phyloP scores from a whole-genome alignment of 768 basidiomycete genomes.

The Lentinula raphanica region DNA sequence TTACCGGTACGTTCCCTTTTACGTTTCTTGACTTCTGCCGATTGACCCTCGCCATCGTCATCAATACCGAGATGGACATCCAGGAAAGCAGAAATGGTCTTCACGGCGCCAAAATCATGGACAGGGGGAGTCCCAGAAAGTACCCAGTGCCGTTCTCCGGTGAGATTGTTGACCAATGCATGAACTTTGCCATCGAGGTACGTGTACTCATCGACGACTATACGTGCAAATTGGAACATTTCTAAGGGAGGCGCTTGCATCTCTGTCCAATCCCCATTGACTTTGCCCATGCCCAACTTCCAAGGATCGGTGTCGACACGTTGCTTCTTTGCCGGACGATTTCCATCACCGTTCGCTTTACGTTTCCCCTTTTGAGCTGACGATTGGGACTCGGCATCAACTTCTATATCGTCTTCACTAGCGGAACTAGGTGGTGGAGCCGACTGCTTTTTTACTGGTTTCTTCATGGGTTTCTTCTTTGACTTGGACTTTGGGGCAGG shows the following conservation, averaged over 20 bases:
- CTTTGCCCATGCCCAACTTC: constrained; percentile 59
- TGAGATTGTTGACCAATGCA: constrained; percentile 69
- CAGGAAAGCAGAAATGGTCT: constrained; percentile 86
- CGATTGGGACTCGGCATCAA: constrained; percentile 39
- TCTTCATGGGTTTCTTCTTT: constrained; percentile 12
- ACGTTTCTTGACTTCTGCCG: constrained; percentile 73
- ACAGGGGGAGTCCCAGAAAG: constrained; percentile 96
- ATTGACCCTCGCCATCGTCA: constrained; percentile 79
- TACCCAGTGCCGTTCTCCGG: constrained; percentile 84
- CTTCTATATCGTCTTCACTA: constrained; percentile 48
- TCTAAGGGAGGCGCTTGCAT: constrained; percentile 84
- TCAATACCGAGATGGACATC: constrained; percentile 89
- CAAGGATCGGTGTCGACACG: constrained; percentile 70
- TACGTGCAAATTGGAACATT: constrained; percentile 87
- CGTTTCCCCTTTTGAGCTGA: constrained; percentile 25
- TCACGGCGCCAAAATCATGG: constrained; percentile 83
- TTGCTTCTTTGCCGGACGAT: constrained; percentile 48
- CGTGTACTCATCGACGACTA: constrained; percentile 92
- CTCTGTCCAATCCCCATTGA: constrained; percentile 68
- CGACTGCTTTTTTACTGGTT: constrained; percentile 13
- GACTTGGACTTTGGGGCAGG: constrained; percentile 27
- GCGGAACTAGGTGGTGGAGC: constrained; percentile 19
- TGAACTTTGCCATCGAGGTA: constrained; percentile 81
- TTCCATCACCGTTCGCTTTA: constrained; percentile 30
- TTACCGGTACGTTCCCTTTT: constrained; percentile 79